Conservation (phyloP, 2,329 filamentous ascomycete species). For the Gnomoniopsis smithogilvyi region DNA sequence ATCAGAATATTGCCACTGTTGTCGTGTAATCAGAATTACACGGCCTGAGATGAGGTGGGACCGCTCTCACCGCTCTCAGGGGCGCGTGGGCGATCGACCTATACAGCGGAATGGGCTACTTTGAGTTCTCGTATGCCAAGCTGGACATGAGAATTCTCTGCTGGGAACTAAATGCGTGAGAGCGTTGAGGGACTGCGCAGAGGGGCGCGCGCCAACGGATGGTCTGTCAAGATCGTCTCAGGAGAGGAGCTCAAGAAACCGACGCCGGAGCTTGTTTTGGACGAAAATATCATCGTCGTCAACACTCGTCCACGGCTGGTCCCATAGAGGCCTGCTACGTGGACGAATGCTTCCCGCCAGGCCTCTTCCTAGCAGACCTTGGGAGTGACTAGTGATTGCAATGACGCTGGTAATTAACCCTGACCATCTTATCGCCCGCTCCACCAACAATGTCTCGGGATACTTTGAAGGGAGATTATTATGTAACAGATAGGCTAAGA, state of each 20-base stretch:
- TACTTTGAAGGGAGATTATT: too few relatives aligned
- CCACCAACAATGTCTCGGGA: too few relatives aligned
- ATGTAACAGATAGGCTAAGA: too few relatives aligned
- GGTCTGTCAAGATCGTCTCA: conserved; percentile 55
- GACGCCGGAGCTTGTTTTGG: conserved; percentile 35
- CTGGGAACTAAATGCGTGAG: conserved; percentile 90
- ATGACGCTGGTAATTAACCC: too few relatives aligned
- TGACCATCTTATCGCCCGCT: too few relatives aligned
- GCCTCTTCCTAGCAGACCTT: conserved; percentile 63
- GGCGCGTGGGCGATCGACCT: conserved; percentile 67
- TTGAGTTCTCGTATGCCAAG: conserved; percentile 77
- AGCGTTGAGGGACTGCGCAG: conserved; percentile 78
- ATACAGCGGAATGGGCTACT: conserved; percentile 93
- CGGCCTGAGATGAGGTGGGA: too few relatives aligned
- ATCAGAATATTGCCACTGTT: too few relatives aligned
- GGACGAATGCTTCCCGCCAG: conserved; percentile 65
- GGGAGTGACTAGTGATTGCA: too few relatives aligned
- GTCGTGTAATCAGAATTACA: too few relatives aligned
- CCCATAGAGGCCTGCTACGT: conserved; percentile 62
- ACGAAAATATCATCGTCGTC: conserved; percentile 33
- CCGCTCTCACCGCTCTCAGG: conserved; percentile 25
- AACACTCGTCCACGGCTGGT: conserved; percentile 19
- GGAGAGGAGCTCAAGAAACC: conserved; percentile 35
- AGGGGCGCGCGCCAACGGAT: conserved; percentile 69
- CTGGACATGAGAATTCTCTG: conserved; percentile 73